Percentiles rank a stretch among this genome's conserved stretches.
Conservation (phyloP, 2,329 filamentous ascomycete species). For the Fusarium decemcellulare region DNA sequence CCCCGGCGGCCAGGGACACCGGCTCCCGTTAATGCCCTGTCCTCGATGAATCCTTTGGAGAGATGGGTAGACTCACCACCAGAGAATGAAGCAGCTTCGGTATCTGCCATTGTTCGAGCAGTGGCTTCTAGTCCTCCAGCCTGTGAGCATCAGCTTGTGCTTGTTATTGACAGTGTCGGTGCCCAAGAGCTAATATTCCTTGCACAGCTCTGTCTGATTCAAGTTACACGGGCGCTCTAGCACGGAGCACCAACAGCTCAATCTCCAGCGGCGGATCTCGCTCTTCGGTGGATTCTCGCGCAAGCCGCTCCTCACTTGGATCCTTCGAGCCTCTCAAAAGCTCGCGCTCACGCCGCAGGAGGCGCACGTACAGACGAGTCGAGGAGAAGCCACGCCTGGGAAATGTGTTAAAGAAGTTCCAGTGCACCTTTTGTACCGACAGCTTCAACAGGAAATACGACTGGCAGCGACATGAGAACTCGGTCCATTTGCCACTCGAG, state of each 20-base stretch:
- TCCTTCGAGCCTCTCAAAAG: constrained; percentile 3
- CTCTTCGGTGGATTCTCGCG: constrained; percentile 9
- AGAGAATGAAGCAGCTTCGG: constrained; percentile 47
- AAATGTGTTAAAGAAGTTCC: constrained; percentile 41
- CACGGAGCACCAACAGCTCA: constrained; percentile 18
- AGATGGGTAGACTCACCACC: constrained; percentile 50
- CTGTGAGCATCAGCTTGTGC: constrained; percentile 3
- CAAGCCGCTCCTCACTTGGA: constrained; percentile 10
- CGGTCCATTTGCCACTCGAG: constrained; percentile 60
- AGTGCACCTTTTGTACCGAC: constrained; percentile 62
- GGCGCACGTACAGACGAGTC: constrained; percentile 6
- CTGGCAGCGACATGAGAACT: constrained; percentile 64
- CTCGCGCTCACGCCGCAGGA: constrained; percentile 22
- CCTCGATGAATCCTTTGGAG: constrained; percentile 40
- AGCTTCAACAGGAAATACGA: constrained; percentile 60
- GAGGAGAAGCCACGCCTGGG: constrained; percentile 1
- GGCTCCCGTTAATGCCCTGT: constrained; percentile 31
- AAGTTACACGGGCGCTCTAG: constrained; percentile 1
- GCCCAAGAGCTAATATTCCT: not conserved
- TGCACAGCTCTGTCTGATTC: not conserved
- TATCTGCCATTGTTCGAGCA: constrained; percentile 48
- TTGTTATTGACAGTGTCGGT: not conserved
- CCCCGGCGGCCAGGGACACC: constrained; percentile 58
- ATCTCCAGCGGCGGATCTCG: constrained; percentile 16
- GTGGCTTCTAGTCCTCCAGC: constrained; percentile 28